phyloP scores from a whole-genome alignment of 257 asterid genomes.

The Datura wrightii region DNA sequence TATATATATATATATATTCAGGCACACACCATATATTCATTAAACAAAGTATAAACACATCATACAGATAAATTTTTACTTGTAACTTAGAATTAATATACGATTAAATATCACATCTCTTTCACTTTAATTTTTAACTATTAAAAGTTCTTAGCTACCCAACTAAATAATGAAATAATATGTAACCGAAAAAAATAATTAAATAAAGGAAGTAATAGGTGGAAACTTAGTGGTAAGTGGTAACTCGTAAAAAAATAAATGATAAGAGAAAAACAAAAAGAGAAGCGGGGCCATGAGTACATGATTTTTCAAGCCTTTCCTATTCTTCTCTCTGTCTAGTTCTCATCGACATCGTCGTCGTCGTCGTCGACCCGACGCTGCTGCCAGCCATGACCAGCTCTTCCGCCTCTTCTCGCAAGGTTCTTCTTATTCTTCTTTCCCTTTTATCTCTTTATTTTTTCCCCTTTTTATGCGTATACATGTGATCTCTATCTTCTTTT shows the following conservation, averaged over 20 bases:
- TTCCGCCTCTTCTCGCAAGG: slow-evolving; percentile 52
- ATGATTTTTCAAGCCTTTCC: background rate
- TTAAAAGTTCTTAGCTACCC: background rate
- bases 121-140: slow-evolving; percentile 1
- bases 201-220: background rate
- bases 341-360: slow-evolving; percentile 22
- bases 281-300: background rate
- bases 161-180: background rate
- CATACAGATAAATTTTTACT: background rate
- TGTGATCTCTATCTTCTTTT: background rate
- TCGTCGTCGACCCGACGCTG: slow-evolving; percentile 21
- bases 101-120: background rate
- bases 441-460: background rate
- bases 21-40: no score
- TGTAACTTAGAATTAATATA: background rate
- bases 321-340: background rate
- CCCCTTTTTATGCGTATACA: background rate
- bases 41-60: no score
- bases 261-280: background rate
- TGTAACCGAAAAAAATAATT: background rate
- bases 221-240: background rate
- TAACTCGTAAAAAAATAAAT: no score
- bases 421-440: background rate
- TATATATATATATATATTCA: no score
- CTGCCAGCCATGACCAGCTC: slow-evolving; percentile 48